Percentiles rank a stretch among this genome's conserved stretches.
These are phyloP conservation scores for Oidium heveae DNA, from an alignment of 2,329 filamentous ascomycete species.

Conservation along the genomic window DNA sequence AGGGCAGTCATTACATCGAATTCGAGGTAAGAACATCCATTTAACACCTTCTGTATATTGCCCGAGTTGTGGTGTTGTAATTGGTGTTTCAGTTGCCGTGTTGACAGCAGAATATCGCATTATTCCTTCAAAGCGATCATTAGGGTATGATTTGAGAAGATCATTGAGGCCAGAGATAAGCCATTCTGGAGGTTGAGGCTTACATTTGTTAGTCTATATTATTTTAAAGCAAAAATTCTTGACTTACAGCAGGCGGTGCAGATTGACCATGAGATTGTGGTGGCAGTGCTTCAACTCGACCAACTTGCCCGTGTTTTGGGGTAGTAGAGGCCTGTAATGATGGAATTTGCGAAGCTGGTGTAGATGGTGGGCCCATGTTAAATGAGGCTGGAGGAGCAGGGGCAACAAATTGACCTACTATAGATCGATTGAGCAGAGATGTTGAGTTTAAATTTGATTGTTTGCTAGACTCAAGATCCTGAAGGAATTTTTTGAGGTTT, in stretches of 20 bases:
- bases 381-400: slow-evolving; percentile 22
- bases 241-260: slow-evolving; percentile 34
- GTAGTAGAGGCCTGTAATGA: slow-evolving; percentile 10
- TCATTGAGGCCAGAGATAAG: slow-evolving; percentile 47
- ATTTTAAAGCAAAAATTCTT: slow-evolving; percentile 3
- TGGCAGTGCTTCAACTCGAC: slow-evolving; percentile 39
- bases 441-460: slow-evolving; percentile 17
- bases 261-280: slow-evolving; percentile 25
- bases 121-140: slow-evolving; percentile 63
- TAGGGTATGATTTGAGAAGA: slow-evolving; percentile 44
- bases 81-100: slow-evolving; percentile 37
- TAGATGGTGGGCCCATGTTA: slow-evolving; percentile 27
- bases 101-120: slow-evolving; percentile 83
- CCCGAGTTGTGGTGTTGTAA: slow-evolving; percentile 23
- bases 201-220: slow-evolving; percentile 1
- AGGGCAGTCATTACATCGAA: slow-evolving; percentile 76
- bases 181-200: slow-evolving; percentile 79
- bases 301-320: slow-evolving; percentile 27
- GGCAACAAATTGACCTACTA: slow-evolving; percentile 17
- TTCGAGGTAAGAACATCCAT: slow-evolving; percentile 67
- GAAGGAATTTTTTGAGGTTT: slow-evolving; percentile 41
- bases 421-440: slow-evolving; percentile 20
- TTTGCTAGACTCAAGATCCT: slow-evolving; percentile 23
- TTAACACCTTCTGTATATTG: slow-evolving; percentile 37
- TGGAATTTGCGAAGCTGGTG: slow-evolving; percentile 14